Evolutionary conservation across 768 basidiomycete genomes (phyloP), one percentile per base, ranked within the genome.

Genomic region (Tulasnella sp.): DNA sequence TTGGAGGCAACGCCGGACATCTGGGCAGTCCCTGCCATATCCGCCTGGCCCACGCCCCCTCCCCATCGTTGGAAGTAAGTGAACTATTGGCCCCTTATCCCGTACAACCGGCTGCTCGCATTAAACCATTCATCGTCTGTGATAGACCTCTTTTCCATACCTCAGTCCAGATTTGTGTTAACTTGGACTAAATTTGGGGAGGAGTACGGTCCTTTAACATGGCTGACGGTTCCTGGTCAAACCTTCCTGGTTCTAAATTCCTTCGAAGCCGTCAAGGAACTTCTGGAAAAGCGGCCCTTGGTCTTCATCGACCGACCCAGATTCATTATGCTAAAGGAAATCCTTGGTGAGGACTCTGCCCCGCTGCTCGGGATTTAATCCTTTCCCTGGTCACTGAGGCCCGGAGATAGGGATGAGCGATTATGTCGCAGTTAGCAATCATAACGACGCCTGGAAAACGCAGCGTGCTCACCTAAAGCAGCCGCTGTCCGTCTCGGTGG

Each of bases 161-260:
- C 73, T 1, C 18, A n/a, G 40, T 48, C 40, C 40, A 48, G n/a
- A 18, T 55, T 35, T 32, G n/a, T n/a, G n/a, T 16, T 44, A n/a
- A 48, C 18, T 18, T 74, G 44, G 32, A 15, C 46, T 13, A n/a
- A 51, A 42, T 55, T 44, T 32, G 73, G 40, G 32, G 44, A 48
- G 3, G 51, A 74, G 51, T 74, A 74, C n/a, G 73, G 73, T 23
- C 73, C 73, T 20, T 26, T 74, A 11, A 74, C 73, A 2, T 74
- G 51, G 61, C 29, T 67, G 61, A 67, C 5, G 20, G 32, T 74
- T 55, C 44, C 73, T 29, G 73, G 73, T 32, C 73, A 74, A 55
- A 44, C 23, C 23, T 1, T 55, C 29, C 39, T 74, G n/a, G 44
- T 74, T n/a, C n/a, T 74, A 5, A 74, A 74, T 55, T 44, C 72